These are phyloP conservation scores for Teratosphaeria nubilosa DNA, from an alignment of 2,329 filamentous ascomycete species.

Conservation along the genomic window DNA sequence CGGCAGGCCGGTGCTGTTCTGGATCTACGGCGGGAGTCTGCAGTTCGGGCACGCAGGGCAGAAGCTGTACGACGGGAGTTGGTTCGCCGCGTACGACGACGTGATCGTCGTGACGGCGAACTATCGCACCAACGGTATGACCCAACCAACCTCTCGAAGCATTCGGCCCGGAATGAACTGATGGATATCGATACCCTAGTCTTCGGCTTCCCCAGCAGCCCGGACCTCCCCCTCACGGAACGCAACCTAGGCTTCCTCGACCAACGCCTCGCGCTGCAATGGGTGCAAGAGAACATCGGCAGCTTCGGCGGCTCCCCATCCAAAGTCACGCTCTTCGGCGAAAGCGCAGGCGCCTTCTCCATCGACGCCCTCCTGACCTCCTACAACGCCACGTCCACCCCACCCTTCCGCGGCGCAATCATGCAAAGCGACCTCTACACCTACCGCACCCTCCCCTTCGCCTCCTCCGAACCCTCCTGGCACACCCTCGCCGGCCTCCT, in stretches of 20 bases:
- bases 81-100: conserved; percentile 25
- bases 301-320: conserved; percentile 27
- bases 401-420: conserved; percentile 27
- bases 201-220: conserved; percentile 32
- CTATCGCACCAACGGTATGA: conserved; percentile 24
- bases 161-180: too few species aligned
- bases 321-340: conserved; percentile 29
- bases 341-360: conserved; percentile 24
- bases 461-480: conserved; percentile 15
- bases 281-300: conserved; percentile 29
- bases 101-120: conserved; percentile 27
- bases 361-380: conserved; percentile 25
- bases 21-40: conserved; percentile 26
- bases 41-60: conserved; percentile 23
- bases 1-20: conserved; percentile 25
- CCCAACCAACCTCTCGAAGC: not conserved
- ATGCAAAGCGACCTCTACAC: conserved; percentile 22
- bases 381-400: conserved; percentile 13
- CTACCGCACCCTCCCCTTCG: conserved; percentile 12
- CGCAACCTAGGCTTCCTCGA: conserved; percentile 30
- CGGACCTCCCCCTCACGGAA: conserved; percentile 24
- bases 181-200: conserved; percentile 9
- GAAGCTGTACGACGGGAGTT: conserved; percentile 23
- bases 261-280: conserved; percentile 27
- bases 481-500: conserved; percentile 16